Percentiles rank a stretch among this genome's conserved stretches.
Evolutionary conservation across 495 filamentous ascomycete genomes (phyloP).

Genomic region (Penicillium mononematosum): DNA sequence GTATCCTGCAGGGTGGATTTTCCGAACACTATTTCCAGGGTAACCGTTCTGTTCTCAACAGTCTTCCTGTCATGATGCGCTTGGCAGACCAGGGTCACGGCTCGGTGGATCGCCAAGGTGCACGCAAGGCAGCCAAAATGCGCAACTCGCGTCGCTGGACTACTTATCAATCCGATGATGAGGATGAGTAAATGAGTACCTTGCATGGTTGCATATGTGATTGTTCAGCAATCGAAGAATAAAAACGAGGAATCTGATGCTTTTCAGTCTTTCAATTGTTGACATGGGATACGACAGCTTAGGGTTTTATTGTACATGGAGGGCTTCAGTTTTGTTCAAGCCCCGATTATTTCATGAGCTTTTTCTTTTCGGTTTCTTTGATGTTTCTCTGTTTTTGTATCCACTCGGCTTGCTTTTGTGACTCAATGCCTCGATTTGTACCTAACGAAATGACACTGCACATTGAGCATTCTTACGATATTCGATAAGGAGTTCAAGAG

Average conservation of each 20-base stretch:
- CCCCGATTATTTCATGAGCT: neutral
- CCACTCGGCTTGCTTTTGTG: neutral
- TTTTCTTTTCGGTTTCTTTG: constrained; percentile 4
- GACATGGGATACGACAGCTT: neutral
- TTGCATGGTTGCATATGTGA: neutral
- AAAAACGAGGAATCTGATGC: neutral
- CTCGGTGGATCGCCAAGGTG: constrained; percentile 28
- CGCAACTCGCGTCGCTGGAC: constrained; percentile 42
- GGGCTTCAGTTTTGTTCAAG: neutral
- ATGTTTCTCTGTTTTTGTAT: neutral
- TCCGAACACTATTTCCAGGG: constrained; percentile 77
- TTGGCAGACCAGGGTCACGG: constrained; percentile 17
- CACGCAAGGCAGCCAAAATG: constrained; percentile 36
- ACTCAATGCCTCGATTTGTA: neutral
- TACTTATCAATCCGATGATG: constrained; percentile 28
- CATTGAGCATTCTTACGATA: neutral
- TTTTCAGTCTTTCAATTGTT: neutral
- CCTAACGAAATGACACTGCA: neutral
- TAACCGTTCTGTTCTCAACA: constrained; percentile 77
- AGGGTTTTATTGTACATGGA: neutral
- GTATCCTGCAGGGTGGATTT: constrained; percentile 79
- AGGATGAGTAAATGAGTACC: constrained; percentile 12
- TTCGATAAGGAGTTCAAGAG: neutral
- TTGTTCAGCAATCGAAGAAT: neutral
- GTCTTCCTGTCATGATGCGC: constrained; percentile 58